Base-by-base conservation (phyloP, 495 filamentous ascomycete genomes). In the Daldinia grandis region DNA sequence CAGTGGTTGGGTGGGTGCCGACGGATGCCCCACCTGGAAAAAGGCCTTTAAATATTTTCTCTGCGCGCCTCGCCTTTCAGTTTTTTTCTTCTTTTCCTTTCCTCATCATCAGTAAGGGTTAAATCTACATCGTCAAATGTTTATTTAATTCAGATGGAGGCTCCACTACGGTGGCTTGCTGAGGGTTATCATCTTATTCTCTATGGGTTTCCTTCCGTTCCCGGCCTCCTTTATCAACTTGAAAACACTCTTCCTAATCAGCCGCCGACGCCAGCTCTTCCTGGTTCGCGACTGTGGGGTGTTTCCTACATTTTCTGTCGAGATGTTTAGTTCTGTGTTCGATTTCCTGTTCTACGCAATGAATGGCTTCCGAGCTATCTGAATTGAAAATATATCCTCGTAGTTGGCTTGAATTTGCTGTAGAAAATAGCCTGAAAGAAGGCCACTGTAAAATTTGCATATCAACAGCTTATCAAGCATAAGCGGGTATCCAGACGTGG, bases 161-260 rank as follows among this genome's bases (percentile, higher is more conserved):
- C 81, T 86, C 81, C 83, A 75, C 81, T 78, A 78, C 72, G 62
- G 81, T 74, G 83, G 81, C 83, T 83, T 83, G 83, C 84, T 86
- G 83, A 83, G 83, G 81, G 81, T 83, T 83, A 81, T 81, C 78
- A 71, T 69, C 51, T 53, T 68, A 72, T 72, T 74, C 66, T 71
- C 69, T 59, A 80, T 86, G 82, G 75, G 75, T 84, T 78, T 83
- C 79, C 80, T 79, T 83, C 83, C 84, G 84, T 86, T 86, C 84
- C 84, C 84, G 83, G 83, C 81, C 79, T 80, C 82, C 80, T 82
- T 64, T 74, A 83, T 28, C 64, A 76, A 75, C 76, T 79, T 76
- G 66, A 64, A 73, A 72, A 49, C 68, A 69, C 77, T 78, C 79
- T 80, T 76, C 79, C 75, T 62, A 76, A 74, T 68, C 79, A 81